Conservation (phyloP, 108 stramenopile species). For the Craspedostauros australis region DNA sequence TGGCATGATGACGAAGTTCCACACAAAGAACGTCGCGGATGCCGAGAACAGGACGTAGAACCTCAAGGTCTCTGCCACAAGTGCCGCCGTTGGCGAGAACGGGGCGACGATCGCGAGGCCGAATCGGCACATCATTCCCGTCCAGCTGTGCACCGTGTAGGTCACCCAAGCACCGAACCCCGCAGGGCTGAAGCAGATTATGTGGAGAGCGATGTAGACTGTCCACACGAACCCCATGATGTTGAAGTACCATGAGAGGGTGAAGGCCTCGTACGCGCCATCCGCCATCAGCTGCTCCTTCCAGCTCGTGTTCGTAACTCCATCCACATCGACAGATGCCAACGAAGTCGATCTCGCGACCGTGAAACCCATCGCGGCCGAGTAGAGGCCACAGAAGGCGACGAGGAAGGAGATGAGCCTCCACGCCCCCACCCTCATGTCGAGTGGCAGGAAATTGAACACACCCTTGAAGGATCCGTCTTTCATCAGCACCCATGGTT, state of each 20-base stretch:
- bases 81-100: conserved; percentile 23
- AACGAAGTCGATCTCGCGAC: not conserved
- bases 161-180: conserved; percentile 36
- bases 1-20: conserved; percentile 78
- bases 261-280: conserved; percentile 21
- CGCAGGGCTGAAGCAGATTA: conserved; percentile 7
- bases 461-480: conserved; percentile 55
- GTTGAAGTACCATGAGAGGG: conserved; percentile 36
- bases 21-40: conserved; percentile 59
- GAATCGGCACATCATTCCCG: conserved; percentile 43
- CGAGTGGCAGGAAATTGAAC: conserved; percentile 68
- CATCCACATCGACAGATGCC: not conserved
- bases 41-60: conserved; percentile 63
- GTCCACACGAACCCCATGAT: conserved; percentile 37
- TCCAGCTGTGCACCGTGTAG: conserved; percentile 71
- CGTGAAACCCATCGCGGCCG: not conserved
- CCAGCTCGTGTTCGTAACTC: not conserved
- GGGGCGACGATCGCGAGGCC: conserved; percentile 50
- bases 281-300: not conserved
- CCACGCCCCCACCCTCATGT: conserved; percentile 70
- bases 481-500: conserved; percentile 51
- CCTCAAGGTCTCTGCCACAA: conserved; percentile 39
- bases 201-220: conserved; percentile 15
- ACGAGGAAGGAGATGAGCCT: conserved; percentile 6
- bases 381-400: conserved; percentile 4